These are phyloP conservation scores for Choanephora cucurbitarum DNA, from an alignment of 371 early-diverging fungal species.

Conservation along the genomic window DNA sequence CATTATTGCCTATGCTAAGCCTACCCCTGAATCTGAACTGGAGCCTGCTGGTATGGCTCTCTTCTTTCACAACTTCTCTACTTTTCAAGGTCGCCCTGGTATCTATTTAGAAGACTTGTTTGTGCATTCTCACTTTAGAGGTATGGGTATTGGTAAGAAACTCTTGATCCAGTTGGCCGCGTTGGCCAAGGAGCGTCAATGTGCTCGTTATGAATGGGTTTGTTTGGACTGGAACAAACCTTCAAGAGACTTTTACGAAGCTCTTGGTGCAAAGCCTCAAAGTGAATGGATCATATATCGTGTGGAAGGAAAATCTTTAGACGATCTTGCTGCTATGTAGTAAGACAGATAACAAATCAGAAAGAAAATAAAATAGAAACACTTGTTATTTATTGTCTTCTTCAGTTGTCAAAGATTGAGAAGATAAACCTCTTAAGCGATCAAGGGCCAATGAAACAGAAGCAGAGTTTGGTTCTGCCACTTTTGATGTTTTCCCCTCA, in stretches of 20 bases:
- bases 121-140: conserved; percentile 69
- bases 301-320: conserved; percentile 59
- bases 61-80: conserved; percentile 83
- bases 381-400: neutral
- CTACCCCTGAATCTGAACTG: conserved; percentile 25
- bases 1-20: conserved; percentile 57
- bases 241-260: conserved; percentile 53
- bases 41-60: conserved; percentile 77
- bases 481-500: neutral
- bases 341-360: neutral
- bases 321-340: conserved; percentile 52
- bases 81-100: conserved; percentile 75
- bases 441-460: conserved; percentile 14
- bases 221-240: conserved; percentile 23
- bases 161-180: conserved; percentile 71
- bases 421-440: conserved; percentile 20
- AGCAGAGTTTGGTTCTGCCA: neutral
- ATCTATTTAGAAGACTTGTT: conserved; percentile 85
- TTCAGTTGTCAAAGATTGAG: conserved; percentile 5
- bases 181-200: conserved; percentile 64
- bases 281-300: conserved; percentile 74
- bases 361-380: neutral
- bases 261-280: conserved; percentile 62
- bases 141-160: conserved; percentile 69
- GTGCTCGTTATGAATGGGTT: conserved; percentile 80